phyloP scores from a whole-genome alignment of 2,329 filamentous ascomycete genomes.

The Clonostachys rosea region DNA sequence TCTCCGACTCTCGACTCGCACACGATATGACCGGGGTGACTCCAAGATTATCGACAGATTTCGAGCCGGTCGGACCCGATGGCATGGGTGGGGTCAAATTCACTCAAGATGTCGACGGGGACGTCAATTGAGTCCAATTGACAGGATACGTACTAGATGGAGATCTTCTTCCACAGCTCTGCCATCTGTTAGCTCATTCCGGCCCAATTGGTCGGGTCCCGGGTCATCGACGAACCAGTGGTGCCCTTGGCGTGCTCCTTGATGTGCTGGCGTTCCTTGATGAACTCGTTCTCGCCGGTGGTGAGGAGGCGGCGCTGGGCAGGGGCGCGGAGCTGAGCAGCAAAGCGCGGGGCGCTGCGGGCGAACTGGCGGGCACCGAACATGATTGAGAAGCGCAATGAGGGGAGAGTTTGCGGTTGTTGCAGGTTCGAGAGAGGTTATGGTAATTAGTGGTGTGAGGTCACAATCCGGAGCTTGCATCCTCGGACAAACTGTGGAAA shows the following conservation, averaged over 20 bases:
- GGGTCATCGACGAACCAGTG: conserved; percentile 56
- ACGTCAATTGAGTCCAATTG: not conserved
- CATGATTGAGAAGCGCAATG: conserved; percentile 41
- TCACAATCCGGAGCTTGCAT: conserved; percentile 4
- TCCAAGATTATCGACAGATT: too few relatives aligned
- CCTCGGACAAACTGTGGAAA: conserved; percentile 9
- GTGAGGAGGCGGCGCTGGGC: conserved; percentile 70
- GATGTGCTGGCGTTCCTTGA: conserved; percentile 84
- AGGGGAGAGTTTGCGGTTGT: conserved; percentile 2
- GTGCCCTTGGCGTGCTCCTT: conserved; percentile 85
- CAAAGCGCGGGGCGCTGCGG: conserved; percentile 59
- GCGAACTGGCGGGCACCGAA: conserved; percentile 57
- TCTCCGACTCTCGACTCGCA: too few relatives aligned
- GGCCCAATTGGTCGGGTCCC: conserved; percentile 10
- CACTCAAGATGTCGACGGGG: conserved; percentile 9
- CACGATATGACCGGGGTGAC: too few relatives aligned
- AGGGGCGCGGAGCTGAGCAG: conserved; percentile 52
- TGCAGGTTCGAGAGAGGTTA: not conserved
- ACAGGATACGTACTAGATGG: conserved; percentile 73
- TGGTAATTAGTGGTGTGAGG: conserved; percentile 6
- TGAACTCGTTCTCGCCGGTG: conserved; percentile 84
- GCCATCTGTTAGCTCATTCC: conserved; percentile 23
- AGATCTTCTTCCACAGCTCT: conserved; percentile 96
- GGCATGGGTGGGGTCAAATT: conserved; percentile 10
- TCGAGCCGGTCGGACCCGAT: too few relatives aligned